Conservation (phyloP, 2,329 filamentous ascomycete species). For the Arthrobotrys megalospora region DNA sequence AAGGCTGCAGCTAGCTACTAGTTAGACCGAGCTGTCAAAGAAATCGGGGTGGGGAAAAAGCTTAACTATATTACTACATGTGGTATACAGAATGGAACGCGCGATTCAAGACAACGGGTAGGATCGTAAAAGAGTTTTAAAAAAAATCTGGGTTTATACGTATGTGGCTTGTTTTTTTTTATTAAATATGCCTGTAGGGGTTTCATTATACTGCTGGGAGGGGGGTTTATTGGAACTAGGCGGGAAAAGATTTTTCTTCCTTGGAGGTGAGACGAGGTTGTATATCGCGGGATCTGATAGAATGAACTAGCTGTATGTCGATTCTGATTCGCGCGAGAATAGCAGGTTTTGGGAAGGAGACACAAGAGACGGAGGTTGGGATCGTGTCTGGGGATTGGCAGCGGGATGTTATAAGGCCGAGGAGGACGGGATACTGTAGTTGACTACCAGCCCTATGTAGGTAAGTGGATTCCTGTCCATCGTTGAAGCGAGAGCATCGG, state of each 20-base stretch:
- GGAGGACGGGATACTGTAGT: not conserved
- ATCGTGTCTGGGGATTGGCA: not conserved
- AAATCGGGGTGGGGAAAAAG: too few relatives aligned
- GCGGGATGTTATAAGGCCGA: slow-evolving; percentile 13
- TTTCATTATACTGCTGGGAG: too few relatives aligned
- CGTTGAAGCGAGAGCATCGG: not conserved
- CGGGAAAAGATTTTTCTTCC: too few relatives aligned
- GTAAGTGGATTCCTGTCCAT: slow-evolving; percentile 23
- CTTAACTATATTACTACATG: too few relatives aligned
- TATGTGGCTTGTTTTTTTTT: too few relatives aligned
- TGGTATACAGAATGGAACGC: not conserved
- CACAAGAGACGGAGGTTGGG: not conserved
- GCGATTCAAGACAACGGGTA: not conserved
- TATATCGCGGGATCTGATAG: not conserved
- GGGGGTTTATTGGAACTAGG: too few relatives aligned
- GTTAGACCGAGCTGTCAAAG: too few relatives aligned
- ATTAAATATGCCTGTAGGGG: too few relatives aligned
- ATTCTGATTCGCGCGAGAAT: slow-evolving; percentile 9
- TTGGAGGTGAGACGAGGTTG: not conserved
- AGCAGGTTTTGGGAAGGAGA: slow-evolving; percentile 17
- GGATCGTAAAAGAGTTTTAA: not conserved
- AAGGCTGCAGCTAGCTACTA: too few relatives aligned
- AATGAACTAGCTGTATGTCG: not conserved
- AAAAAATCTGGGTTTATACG: too few relatives aligned
- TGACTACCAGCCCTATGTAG: slow-evolving; percentile 57